phyloP scores from a whole-genome alignment of 2,329 filamentous ascomycete genomes.

The Periglandula ipomoeae region DNA sequence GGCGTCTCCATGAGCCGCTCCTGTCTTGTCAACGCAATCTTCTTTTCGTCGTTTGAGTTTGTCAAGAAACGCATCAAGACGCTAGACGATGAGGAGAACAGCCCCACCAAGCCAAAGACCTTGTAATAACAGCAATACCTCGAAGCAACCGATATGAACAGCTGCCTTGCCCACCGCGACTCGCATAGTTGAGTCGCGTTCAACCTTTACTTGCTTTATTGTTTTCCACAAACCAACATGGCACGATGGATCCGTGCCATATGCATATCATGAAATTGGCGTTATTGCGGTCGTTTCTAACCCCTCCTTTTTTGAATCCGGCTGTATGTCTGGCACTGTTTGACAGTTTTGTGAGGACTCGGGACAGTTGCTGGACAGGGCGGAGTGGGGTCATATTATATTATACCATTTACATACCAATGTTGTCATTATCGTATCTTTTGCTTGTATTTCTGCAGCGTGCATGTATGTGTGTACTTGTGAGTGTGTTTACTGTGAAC shows the following conservation, averaged over 20 bases:
- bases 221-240: background rate
- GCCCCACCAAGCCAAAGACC: conserved; percentile 6
- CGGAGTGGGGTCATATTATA: background rate
- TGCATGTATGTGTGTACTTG: too few species aligned
- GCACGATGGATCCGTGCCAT: background rate
- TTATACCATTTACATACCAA: background rate
- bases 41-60: conserved; percentile 82
- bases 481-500: too few species aligned
- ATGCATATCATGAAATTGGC: conserved; percentile 7
- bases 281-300: background rate
- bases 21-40: conserved; percentile 77
- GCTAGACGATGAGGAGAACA: conserved; percentile 29
- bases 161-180: too few species aligned
- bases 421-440: background rate
- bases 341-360: background rate
- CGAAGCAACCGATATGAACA: background rate
- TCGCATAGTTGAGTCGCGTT: too few species aligned
- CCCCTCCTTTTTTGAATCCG: background rate
- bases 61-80: conserved; percentile 59
- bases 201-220: background rate
- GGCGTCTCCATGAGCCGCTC: conserved; percentile 77
- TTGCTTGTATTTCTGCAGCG: too few species aligned
- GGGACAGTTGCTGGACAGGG: background rate
- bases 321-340: background rate
- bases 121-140: conserved; percentile 8